Conservation (phyloP, 768 basidiomycete species). For the Saitozyma podzolica region DNA sequence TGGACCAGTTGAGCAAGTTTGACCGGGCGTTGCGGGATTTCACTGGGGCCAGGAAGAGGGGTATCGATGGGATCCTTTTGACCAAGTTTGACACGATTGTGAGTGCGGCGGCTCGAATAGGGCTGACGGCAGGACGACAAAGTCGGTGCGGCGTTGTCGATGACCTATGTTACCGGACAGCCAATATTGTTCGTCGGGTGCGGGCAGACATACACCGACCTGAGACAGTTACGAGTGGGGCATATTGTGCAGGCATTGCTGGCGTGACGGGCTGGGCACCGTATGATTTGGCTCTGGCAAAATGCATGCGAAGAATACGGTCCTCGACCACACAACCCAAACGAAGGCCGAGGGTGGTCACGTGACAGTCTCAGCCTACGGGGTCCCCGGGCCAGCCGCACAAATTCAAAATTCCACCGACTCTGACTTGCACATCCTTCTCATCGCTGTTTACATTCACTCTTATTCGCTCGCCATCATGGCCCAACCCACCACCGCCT, state of each 20-base stretch:
- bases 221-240: conserved; percentile 81
- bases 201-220: conserved; percentile 97
- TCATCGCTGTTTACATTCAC: no score
- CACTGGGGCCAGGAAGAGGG: conserved; percentile 62
- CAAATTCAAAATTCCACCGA: no score
- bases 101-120: conserved; percentile 28
- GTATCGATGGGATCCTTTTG: conserved; percentile 96
- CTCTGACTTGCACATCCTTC: no score
- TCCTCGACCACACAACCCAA: no score
- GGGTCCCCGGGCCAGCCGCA: no score
- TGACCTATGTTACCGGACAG: conserved; percentile 99
- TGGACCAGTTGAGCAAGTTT: conserved; percentile 95
- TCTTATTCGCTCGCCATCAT: no score
- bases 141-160: conserved; percentile 94
- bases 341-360: no score
- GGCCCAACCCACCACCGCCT: no score
- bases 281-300: no score
- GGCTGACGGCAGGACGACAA: conserved; percentile 57
- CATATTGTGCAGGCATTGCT: conserved; percentile 94
- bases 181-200: conserved; percentile 98
- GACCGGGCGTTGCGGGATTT: conserved; percentile 92
- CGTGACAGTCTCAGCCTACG: no score
- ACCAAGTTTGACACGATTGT: conserved; percentile 99
- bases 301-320: no score
- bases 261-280: neutral